Percentiles rank a stretch among this genome's conserved stretches.
These are phyloP conservation scores for Parascedosporium putredinis DNA, from an alignment of 2,329 filamentous ascomycete species.

Conservation along the genomic window DNA sequence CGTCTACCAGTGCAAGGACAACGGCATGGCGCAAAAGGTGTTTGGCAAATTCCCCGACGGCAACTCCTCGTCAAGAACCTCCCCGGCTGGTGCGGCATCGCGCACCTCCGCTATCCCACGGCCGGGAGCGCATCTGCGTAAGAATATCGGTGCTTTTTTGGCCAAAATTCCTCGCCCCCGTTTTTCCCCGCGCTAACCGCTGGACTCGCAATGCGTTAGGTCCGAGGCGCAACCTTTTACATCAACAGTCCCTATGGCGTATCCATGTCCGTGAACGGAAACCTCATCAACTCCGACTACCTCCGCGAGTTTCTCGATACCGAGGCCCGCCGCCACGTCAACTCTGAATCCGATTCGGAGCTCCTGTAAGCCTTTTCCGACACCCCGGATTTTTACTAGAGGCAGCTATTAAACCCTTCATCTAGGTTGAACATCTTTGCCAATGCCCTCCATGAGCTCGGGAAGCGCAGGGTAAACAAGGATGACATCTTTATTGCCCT, in stretches of 20 bases:
- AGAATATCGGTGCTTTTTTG: too few species aligned
- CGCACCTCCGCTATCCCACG: slow-evolving; percentile 81
- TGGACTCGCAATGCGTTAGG: slow-evolving; percentile 31
- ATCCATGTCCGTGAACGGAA: slow-evolving; percentile 75
- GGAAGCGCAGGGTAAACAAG: slow-evolving; percentile 69
- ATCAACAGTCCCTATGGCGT: slow-evolving; percentile 77
- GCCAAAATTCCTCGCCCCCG: too few species aligned
- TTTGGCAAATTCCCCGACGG: background rate
- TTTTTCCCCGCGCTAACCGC: too few species aligned
- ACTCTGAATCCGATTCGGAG: slow-evolving; percentile 83
- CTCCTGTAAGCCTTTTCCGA: slow-evolving; percentile 39
- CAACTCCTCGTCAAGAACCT: background rate
- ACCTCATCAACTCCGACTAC: slow-evolving; percentile 67
- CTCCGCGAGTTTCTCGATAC: slow-evolving; percentile 63
- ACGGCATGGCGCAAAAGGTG: slow-evolving; percentile 66
- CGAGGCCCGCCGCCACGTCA: slow-evolving; percentile 76
- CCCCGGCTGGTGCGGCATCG: too few species aligned
- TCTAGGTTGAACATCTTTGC: slow-evolving; percentile 70
- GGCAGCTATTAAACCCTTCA: background rate
- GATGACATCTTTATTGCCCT: slow-evolving; percentile 68
- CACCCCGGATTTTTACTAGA: background rate
- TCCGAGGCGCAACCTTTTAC: slow-evolving; percentile 84
- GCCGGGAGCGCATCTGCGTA: slow-evolving; percentile 60
- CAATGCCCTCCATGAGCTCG: slow-evolving; percentile 67
- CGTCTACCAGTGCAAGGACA: slow-evolving; percentile 83